These are phyloP conservation scores for Pleurotus sapidus DNA, from an alignment of 768 basidiomycete species.

Conservation along the genomic window DNA sequence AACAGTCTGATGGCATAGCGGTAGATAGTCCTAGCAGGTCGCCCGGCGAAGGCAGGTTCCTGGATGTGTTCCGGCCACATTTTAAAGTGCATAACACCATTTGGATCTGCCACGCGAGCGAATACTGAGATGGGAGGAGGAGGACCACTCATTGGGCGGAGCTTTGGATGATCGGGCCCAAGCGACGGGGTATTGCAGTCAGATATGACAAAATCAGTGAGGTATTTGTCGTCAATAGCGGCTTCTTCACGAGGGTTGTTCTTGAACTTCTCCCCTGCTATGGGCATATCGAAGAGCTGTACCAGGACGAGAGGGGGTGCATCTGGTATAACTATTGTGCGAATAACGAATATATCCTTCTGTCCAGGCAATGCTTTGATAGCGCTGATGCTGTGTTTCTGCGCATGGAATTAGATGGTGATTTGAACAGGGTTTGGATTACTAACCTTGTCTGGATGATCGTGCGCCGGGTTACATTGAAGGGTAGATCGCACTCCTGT, in stretches of 20 bases:
- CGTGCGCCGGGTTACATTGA: slow-evolving; percentile 30
- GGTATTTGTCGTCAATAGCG: slow-evolving; percentile 19
- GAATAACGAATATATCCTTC: slow-evolving; percentile 48
- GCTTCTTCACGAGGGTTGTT: slow-evolving; percentile 14
- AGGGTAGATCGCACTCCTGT: slow-evolving; percentile 35
- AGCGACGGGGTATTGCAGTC: slow-evolving; percentile 29
- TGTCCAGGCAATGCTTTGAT: slow-evolving; percentile 51
- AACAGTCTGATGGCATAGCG: slow-evolving; percentile 22
- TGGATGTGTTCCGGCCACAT: slow-evolving; percentile 24
- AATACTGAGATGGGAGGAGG: slow-evolving; percentile 40
- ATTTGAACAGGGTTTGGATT: background rate
- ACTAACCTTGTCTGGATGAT: slow-evolving; percentile 21
- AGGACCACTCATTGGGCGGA: slow-evolving; percentile 20
- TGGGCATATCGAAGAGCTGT: slow-evolving; percentile 21
- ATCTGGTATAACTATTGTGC: slow-evolving; percentile 27
- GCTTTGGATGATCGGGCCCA: slow-evolving; percentile 23
- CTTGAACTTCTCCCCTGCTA: slow-evolving; percentile 10
- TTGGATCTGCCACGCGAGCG: slow-evolving; percentile 24
- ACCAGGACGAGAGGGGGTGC: slow-evolving; percentile 14
- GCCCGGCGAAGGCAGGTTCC: slow-evolving; percentile 10
- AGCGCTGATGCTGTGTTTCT: slow-evolving; percentile 51
- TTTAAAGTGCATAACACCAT: slow-evolving; percentile 30
- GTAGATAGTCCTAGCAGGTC: slow-evolving; percentile 10
- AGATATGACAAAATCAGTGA: slow-evolving; percentile 33
- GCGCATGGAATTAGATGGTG: slow-evolving; percentile 1